Conservation (phyloP, 495 filamentous ascomycete genomes). For the Daldinia decipiens region DNA sequence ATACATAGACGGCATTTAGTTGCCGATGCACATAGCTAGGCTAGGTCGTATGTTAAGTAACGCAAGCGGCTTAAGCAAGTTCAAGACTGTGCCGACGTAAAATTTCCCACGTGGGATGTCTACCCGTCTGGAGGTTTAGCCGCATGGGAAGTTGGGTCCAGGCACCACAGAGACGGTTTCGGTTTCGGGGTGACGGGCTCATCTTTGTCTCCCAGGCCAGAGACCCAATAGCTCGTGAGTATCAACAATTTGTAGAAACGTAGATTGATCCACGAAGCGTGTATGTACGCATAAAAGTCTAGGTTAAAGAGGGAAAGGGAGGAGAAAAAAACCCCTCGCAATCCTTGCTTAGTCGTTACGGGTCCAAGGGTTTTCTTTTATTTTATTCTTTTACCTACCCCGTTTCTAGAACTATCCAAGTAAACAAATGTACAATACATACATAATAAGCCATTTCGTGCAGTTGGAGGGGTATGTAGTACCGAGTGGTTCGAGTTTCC, state of each 20-base stretch:
- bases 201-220: slow-evolving; percentile 1
- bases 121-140: slow-evolving; percentile 26
- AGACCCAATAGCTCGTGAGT: not conserved
- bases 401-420: slow-evolving; percentile 3
- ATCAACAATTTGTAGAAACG: not conserved
- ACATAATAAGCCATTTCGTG: slow-evolving; percentile 35
- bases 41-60: not conserved
- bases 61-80: slow-evolving; percentile 4
- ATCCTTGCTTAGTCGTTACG: not conserved
- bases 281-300: not conserved
- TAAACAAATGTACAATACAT: slow-evolving; percentile 9
- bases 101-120: slow-evolving; percentile 38
- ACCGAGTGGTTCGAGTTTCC: slow-evolving; percentile 33
- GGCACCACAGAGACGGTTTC: slow-evolving; percentile 19
- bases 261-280: not conserved
- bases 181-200: slow-evolving; percentile 17
- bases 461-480: slow-evolving; percentile 32
- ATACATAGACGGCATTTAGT: not conserved
- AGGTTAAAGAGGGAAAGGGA: not conserved
- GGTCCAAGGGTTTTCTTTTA: slow-evolving; percentile 10
- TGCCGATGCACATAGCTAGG: not conserved
- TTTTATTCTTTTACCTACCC: not conserved
- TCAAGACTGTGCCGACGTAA: slow-evolving; percentile 5
- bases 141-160: slow-evolving; percentile 25
- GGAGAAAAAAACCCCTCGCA: not conserved